These are phyloP conservation scores for Trametes hirsuta DNA, from an alignment of 1,284 basidiomycete genomes.

Conservation along the genomic window DNA sequence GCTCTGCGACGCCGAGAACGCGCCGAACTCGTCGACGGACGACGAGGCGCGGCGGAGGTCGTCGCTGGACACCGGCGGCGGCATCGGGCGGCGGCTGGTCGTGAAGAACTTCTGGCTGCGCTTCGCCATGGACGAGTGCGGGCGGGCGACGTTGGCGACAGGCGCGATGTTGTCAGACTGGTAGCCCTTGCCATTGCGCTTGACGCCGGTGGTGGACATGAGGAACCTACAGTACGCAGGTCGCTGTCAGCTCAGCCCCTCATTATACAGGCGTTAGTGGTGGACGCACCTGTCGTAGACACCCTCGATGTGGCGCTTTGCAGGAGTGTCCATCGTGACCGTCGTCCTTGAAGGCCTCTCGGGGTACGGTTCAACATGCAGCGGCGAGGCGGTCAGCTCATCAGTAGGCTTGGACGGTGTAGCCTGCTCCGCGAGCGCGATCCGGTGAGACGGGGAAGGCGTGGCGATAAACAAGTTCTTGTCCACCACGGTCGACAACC, in stretches of 20 bases:
- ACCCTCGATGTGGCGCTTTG: conserved; percentile 59
- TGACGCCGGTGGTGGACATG: conserved; percentile 76
- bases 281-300: conserved; percentile 62
- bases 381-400: conserved; percentile 60
- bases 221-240: conserved; percentile 46
- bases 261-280: not conserved
- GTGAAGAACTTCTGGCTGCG: conserved; percentile 56
- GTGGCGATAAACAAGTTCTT: conserved; percentile 63
- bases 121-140: conserved; percentile 32
- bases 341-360: conserved; percentile 38
- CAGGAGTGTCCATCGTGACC: conserved; percentile 52
- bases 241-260: not conserved
- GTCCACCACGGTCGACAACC: conserved; percentile 66
- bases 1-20: conserved; percentile 17
- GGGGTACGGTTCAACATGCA: conserved; percentile 66
- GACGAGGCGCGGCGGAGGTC: conserved; percentile 40
- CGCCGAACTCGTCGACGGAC: conserved; percentile 38
- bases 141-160: conserved; percentile 26
- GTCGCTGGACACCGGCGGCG: conserved; percentile 67
- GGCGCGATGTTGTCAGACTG: conserved; percentile 63
- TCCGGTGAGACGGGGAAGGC: conserved; percentile 33
- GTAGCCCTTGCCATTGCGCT: conserved; percentile 73
- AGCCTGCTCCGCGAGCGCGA: conserved; percentile 11
- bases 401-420: conserved; percentile 31
- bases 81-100: conserved; percentile 56